phyloP scores from a whole-genome alignment of 768 basidiomycete species.

The Mycena leptocephala region DNA sequence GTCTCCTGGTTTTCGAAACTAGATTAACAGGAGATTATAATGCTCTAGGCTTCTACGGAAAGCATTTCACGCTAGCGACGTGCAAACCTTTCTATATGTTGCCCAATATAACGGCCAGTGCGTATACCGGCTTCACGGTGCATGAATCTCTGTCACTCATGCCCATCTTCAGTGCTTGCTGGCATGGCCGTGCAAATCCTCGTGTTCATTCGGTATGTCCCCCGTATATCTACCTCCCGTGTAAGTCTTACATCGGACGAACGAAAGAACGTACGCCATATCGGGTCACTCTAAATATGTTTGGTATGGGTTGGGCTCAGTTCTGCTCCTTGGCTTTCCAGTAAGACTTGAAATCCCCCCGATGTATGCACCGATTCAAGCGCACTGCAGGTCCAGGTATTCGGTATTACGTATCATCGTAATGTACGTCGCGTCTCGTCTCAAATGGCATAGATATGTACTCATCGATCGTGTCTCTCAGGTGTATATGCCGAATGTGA shows the following conservation, averaged over 20 bases:
- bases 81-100: conserved; percentile 11
- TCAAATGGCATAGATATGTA: neutral
- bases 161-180: conserved; percentile 4
- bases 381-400: neutral
- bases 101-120: conserved; percentile 22
- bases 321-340: conserved; percentile 18
- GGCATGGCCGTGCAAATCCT: conserved; percentile 18
- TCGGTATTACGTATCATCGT: conserved; percentile 26
- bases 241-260: no score
- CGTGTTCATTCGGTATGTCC: conserved; percentile 12
- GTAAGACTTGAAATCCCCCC: neutral
- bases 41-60: neutral
- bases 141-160: neutral
- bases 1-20: neutral
- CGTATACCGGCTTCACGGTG: neutral
- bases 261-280: neutral
- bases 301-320: neutral
- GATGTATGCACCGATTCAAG: no score
- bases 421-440: neutral
- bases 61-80: neutral
- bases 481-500: neutral
- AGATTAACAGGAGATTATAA: neutral
- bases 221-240: neutral
- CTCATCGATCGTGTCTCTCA: neutral
- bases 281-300: conserved; percentile 19